Evolutionary conservation across 164 flowering plant genomes (phyloP).

Genomic region (Magnolia sinica): DNA sequence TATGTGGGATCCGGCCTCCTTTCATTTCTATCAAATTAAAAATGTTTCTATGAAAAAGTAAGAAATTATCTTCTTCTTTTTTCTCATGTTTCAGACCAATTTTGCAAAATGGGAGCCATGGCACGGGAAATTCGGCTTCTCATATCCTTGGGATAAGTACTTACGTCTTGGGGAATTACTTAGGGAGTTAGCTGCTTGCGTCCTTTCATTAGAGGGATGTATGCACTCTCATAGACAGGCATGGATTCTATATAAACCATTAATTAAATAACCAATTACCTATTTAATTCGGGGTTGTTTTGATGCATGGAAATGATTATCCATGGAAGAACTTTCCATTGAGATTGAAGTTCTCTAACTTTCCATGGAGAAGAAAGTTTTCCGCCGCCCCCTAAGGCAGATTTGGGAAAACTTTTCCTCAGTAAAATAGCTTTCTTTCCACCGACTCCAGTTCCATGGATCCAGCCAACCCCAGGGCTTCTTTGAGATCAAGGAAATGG

Average conservation of each 20-base stretch:
- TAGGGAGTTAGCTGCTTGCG: constrained; percentile 51
- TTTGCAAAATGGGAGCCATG: constrained; percentile 93
- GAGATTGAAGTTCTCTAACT: neutral
- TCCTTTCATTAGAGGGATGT: constrained; percentile 39
- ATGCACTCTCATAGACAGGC: constrained; percentile 56
- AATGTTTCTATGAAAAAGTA: neutral
- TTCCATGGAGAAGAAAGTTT: neutral
- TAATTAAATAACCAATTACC: neutral
- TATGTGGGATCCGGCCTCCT: too few relatives aligned
- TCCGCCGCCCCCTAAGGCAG: too few relatives aligned
- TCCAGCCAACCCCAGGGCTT: too few relatives aligned
- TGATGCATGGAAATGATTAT: neutral
- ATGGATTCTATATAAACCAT: neutral
- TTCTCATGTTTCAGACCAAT: constrained; percentile 47
- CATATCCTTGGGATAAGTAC: constrained; percentile 73
- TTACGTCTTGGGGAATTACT: constrained; percentile 53
- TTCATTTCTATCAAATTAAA: neutral
- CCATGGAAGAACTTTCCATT: neutral
- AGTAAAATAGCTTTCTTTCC: too few relatives aligned
- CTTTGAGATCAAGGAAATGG: too few relatives aligned
- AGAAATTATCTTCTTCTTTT: neutral
- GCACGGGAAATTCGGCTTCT: constrained; percentile 76
- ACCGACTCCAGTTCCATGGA: too few relatives aligned
- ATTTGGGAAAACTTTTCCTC: too few relatives aligned
- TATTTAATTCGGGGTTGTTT: neutral